These are phyloP conservation scores for Hypoxylon sp. DNA, from an alignment of 2,329 filamentous ascomycete species.

Conservation along the genomic window DNA sequence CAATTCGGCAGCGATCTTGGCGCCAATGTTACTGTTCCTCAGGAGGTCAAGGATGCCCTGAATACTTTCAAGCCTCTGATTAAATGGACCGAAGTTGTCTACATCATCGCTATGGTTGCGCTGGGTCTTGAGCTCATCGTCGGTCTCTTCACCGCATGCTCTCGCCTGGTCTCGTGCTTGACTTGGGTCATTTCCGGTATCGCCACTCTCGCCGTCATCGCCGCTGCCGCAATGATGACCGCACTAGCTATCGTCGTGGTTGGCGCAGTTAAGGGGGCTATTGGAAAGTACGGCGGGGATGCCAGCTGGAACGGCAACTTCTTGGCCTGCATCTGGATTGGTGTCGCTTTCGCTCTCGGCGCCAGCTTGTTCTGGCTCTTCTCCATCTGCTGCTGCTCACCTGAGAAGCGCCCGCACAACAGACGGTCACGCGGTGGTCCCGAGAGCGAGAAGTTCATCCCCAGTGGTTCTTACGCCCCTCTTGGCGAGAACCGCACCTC, in stretches of 20 bases:
- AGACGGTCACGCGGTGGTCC: slow-evolving; percentile 46
- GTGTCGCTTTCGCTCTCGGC: slow-evolving; percentile 79
- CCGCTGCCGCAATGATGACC: slow-evolving; percentile 79
- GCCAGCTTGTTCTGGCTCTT: slow-evolving; percentile 91
- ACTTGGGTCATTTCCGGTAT: slow-evolving; percentile 82
- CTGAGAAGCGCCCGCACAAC: slow-evolving; percentile 61
- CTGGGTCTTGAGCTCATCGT: slow-evolving; percentile 80
- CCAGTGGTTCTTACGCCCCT: slow-evolving; percentile 60
- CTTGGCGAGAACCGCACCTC: slow-evolving; percentile 56
- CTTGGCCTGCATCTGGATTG: slow-evolving; percentile 82
- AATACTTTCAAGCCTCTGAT: slow-evolving; percentile 79
- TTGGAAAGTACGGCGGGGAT: slow-evolving; percentile 78
- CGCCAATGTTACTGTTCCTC: slow-evolving; percentile 73
- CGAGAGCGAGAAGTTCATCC: slow-evolving; percentile 66
- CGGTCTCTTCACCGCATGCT: slow-evolving; percentile 86
- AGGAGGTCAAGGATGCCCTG: slow-evolving; percentile 74
- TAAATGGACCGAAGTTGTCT: slow-evolving; percentile 87
- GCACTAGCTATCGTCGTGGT: slow-evolving; percentile 78
- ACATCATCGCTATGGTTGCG: slow-evolving; percentile 77
- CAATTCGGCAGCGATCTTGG: slow-evolving; percentile 58
- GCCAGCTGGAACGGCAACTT: slow-evolving; percentile 76
- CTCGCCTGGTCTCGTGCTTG: slow-evolving; percentile 81
- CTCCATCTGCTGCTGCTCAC: slow-evolving; percentile 89
- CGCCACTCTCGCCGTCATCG: slow-evolving; percentile 66
- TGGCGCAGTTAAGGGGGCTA: slow-evolving; percentile 73